Evolutionary conservation across 192 early-diverging fungal species (phyloP), one percentile per base, ranked within the genome.

Genomic region (Hyaloraphidium curvatum): DNA sequence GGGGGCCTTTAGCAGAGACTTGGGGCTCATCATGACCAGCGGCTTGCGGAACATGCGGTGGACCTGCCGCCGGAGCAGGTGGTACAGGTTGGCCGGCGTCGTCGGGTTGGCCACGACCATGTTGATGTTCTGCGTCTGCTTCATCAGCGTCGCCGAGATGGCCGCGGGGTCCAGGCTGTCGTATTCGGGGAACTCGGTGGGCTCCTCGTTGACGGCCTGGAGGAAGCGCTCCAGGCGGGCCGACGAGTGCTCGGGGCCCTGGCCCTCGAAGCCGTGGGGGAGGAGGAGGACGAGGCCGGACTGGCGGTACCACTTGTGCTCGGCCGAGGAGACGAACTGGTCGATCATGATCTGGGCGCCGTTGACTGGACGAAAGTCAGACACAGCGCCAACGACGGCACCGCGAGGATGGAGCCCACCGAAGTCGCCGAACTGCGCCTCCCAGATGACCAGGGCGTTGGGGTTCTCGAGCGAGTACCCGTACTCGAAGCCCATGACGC

Each of bases 371-470:
- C 33, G 33, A 37, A 11, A 37, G 33, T 37, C 33, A 11, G 33
- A 37, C 9, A 37, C 7, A 7, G 33, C 9, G n/a, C 9, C 33
- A n/a, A 7, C n/a, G 33, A n/a, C 9, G 33, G n/a, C 33, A 37
- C n/a, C 9, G n/a, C 7, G 7, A 7, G n/a, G 9, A 37, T 37
- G 9, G n/a, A 37, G 33, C 33, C n/a, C 33, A 37, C 33, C 84
- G 66, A 97, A 93, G 67, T 97, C 91, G 55, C 94, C 94, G 60
- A 97, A 95, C 74, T 97, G 91, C 13, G 89, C 94, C 68, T 97
- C 94, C 91, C 91, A 97, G 57, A 93, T 72, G 28, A 95, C 76
- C 39, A 95, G 77, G 40, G 91, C 74, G 68, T 93, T 86, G 35
- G 94, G 91, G 73, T 84, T 85, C 40, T 84, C 87, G 63, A 95